Evolutionary conservation across 305 asterid genomes (phyloP), one percentile per base, ranked within the genome.

Genomic region (Fraxinus xanthoxyloides): DNA sequence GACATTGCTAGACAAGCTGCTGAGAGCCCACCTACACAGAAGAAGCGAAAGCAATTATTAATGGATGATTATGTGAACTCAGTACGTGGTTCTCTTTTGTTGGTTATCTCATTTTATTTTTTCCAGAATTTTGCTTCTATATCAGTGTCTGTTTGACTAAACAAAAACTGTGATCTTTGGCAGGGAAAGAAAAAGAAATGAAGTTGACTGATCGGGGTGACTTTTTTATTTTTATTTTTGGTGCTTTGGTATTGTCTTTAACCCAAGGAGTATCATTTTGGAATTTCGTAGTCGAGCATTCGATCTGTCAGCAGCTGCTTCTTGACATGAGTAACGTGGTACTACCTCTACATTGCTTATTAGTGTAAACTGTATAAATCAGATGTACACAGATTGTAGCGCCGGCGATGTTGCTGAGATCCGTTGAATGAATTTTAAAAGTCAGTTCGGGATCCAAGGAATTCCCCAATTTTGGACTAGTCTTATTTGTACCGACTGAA

Each of bases 111-210:
- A 23, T 17, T 65, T 30, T 81, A 28, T 3, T 10, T 61, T 7
- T 43, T 35, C 36, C 24, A 15, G 1, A 51, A 54, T 72, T 84
- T 28, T 17, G 21, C 61, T 70, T 21, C 34, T 63, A n/a, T 28
- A 80, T 32, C 38, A 21, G 35, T 38, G 9, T 28, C 78, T 67
- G 59, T 59, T 73, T 10, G 17, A 34, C 61, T 78, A 51, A 80
- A 72, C 43, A 5, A 15, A 8, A 9, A 23, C 74, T 4, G 5
- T 28, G 72, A 0, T 74, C 54, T 19, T 77, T 82, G 72, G 56
- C 97, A 95, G 99, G 98, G 92, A 35, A 93, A 92, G 92, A 92
- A 89, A 88, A 89, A 90, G 88, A 92, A 90, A 82, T 93, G 95
- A 95, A 36, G 59, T 72, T 32, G 26, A 34, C 28, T 32, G 46